phyloP scores from a whole-genome alignment of 2,329 filamentous ascomycete species.

The Ceratocystis harringtonii region DNA sequence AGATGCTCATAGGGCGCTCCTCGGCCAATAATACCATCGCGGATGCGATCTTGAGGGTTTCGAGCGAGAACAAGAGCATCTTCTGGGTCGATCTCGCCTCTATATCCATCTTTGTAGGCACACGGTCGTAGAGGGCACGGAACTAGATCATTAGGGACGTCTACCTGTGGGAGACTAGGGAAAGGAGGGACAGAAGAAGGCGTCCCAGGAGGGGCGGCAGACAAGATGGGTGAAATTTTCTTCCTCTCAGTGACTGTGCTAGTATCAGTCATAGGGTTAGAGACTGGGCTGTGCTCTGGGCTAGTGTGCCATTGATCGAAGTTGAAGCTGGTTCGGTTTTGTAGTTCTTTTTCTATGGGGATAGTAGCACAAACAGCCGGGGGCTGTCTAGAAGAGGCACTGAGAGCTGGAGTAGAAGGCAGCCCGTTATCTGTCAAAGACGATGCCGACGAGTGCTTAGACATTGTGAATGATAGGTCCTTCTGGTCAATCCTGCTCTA shows the following conservation, averaged over 20 bases:
- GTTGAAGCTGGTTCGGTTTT: background rate
- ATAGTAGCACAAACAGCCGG: background rate
- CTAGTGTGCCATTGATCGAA: background rate
- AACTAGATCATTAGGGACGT: background rate
- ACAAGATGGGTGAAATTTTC: background rate
- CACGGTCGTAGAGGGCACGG: background rate
- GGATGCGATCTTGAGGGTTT: background rate
- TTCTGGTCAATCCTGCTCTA: background rate
- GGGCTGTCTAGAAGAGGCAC: background rate
- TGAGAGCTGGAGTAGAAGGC: background rate
- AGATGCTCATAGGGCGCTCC: conserved; percentile 2
- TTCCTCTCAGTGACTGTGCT: too few species aligned
- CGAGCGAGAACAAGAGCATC: background rate
- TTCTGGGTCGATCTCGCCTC: background rate
- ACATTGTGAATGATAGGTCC: background rate
- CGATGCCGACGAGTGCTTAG: background rate
- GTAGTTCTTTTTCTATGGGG: background rate
- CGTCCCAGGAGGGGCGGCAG: background rate
- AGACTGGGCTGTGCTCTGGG: background rate
- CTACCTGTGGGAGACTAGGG: background rate
- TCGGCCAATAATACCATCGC: background rate
- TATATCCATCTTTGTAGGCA: background rate
- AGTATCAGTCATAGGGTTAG: background rate
- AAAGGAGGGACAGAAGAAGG: background rate
- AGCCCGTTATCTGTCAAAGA: background rate